Base-by-base conservation (phyloP, 805 yeast species). In the Barnettozyma vustinii region DNA sequence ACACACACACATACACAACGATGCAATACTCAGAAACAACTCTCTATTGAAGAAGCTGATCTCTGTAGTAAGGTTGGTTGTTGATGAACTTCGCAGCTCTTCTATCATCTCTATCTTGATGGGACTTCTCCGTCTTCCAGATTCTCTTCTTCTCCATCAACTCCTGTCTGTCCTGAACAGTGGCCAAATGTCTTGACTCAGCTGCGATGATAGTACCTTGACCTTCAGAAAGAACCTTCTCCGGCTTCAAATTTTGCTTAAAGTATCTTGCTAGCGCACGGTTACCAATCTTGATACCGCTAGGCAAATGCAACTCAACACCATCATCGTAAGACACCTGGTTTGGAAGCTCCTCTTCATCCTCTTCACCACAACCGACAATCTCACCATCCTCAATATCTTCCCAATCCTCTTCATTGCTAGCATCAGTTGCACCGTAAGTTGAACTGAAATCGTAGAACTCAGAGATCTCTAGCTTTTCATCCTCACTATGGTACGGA, bases 51-150 rank as follows among this genome's bases (percentile, higher is more conserved):
- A 89, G 71, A 54, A 89, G 67, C 66, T 82, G 87, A 64, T 89
- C 96, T 63, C 96, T 79, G 76, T 75, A 89, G 62, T 92, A 90
- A 43, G 87, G 84, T 77, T 94, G 97, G 75, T 84, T 77, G 67
- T 92, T 92, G 68, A 87, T 75, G 64, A 80, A 81, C 67, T 87
- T 88, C 51, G 85, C 83, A 37, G 89, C 86, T 59, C 84, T 73
- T 62, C 74, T 73, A 46, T 69, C 76, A 53, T 67, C 68, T 58
- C 68, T 70, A 60, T 72, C 75, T 68, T 72, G 72, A 66, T 76
- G 72, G 67, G 74, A 72, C 62, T 71, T 67, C 72, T 70, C 79
- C 45, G 73, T 77, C 59, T 74, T 76, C 96, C 97, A 91, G 10
- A 75, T 79, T 62, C 87, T 77, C 77, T 79, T 76, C 65, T 75